Evolutionary conservation across 352 stramenopile species (phyloP).

Genomic region (Pythium phragmitis): DNA sequence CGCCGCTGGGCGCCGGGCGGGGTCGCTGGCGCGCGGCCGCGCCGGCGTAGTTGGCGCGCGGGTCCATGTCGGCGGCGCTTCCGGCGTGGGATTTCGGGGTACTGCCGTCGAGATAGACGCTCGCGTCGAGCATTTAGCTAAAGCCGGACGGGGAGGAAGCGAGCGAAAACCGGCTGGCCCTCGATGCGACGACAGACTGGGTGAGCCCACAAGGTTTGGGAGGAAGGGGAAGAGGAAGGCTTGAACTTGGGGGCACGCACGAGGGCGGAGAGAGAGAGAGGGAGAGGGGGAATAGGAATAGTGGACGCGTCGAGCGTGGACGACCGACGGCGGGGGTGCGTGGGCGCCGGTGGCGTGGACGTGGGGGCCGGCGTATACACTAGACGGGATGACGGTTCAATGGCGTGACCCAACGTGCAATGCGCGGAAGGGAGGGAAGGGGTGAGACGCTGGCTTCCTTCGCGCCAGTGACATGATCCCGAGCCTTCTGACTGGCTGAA

Average conservation of each 20-base stretch:
- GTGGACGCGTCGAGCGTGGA: too few relatives aligned
- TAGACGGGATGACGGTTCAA: not conserved
- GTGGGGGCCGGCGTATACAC: not conserved
- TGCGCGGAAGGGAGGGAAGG: too few relatives aligned
- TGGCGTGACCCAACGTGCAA: not conserved
- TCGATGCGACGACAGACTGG: constrained; percentile 17
- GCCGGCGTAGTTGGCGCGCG: constrained; percentile 3
- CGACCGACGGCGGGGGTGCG: too few relatives aligned
- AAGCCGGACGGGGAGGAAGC: not conserved
- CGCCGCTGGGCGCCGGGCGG: not conserved
- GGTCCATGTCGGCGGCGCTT: not conserved
- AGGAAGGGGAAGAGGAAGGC: not conserved
- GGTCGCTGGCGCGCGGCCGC: constrained; percentile 1
- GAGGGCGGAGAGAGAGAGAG: not conserved
- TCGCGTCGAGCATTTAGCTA: constrained; percentile 12
- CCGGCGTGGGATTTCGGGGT: constrained; percentile 21
- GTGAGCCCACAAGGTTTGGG: not conserved
- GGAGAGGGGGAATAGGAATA: not conserved
- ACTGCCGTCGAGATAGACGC: constrained; percentile 22
- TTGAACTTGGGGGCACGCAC: not conserved
- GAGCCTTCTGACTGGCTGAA: not conserved
- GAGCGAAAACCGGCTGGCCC: constrained; percentile 7
- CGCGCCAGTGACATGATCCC: constrained; percentile 17
- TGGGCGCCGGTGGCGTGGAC: too few relatives aligned
- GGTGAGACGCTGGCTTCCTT: constrained; percentile 21